phyloP scores from a whole-genome alignment of 139 green algal species.

The Picochlorum sp. region DNA sequence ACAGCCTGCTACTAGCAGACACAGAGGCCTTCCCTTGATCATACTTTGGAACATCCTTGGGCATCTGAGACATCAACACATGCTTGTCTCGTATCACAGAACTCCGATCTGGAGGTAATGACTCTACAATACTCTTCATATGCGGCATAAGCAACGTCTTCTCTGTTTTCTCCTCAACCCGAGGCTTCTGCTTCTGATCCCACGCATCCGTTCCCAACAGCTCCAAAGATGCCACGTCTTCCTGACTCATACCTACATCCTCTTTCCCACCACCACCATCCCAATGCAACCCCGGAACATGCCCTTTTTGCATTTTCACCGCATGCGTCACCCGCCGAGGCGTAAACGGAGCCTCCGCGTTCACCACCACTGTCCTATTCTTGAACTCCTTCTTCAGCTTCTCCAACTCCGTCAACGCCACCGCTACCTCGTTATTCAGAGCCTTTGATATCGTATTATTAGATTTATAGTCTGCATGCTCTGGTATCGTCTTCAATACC shows the following conservation, averaged over 20 bases:
- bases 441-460: constrained; percentile 23
- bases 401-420: constrained; percentile 48
- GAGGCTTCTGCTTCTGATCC: not conserved
- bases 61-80: no score
- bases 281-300: constrained; percentile 40
- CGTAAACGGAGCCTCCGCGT: constrained; percentile 19
- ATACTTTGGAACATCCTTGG: no score
- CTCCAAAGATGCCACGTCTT: not conserved
- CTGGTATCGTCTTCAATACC: constrained; percentile 66
- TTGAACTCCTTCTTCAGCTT: constrained; percentile 41
- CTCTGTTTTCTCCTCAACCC: no score
- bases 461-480: constrained; percentile 43
- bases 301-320: constrained; percentile 39
- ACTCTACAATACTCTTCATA: no score
- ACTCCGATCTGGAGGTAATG: no score
- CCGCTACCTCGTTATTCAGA: constrained; percentile 10
- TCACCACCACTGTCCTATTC: not conserved
- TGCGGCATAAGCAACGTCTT: no score
- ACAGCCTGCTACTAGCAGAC: not conserved
- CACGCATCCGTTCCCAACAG: constrained; percentile 1
- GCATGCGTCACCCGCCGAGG: constrained; percentile 35
- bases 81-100: no score
- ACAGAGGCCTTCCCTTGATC: no score
- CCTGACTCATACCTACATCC: not conserved
- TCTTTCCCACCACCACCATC: not conserved